Base-by-base conservation (phyloP, 805 yeast species). In the Sugiyamaella valdiviana region DNA sequence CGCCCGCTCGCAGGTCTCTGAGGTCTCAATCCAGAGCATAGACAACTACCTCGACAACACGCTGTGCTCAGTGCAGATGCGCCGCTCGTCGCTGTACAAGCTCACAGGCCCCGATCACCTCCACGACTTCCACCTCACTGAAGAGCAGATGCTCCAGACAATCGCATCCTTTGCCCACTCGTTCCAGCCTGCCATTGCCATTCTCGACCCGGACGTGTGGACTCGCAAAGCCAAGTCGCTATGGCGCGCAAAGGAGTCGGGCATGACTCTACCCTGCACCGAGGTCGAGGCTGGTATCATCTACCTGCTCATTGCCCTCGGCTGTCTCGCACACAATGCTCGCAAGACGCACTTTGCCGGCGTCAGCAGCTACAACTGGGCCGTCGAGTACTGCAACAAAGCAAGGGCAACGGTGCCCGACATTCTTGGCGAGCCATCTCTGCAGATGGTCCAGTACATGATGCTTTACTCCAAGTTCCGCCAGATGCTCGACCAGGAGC, bases 121-220 rank as follows among this genome's bases (percentile, higher is more conserved):
- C 12, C 42, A 42, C n/a, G 52, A 45, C 7, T 6, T n/a, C 9
- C 46, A 52, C 22, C 38, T 52, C 23, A 50, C 56, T 29, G 56
- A 52, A 42, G 56, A 52, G 44, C 54, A 52, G 35, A 52, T 52
- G 56, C 46, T 52, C 32, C 56, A 52, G 41, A 36, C 49, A 16
- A 17, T 52, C 39, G 35, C 39, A 9, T 40, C 51, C 32, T 52
- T 46, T 39, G 35, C 17, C 23, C 32, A 29, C 19, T 19, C 48
- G 7, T 50, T 47, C 22, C 45, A 52, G 39, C 22, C 23, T 12
- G 35, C 48, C 29, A 16, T 45, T 17, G 52, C 54, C 3, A 36
- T 51, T 19, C 16, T 52, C n/a, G 56, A 52, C 17, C 49, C 44
- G 26, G 54, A 51, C 16, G 39, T 39, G 6, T 50, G 54, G 54